phyloP scores from a whole-genome alignment of 139 green algal species.

The Auxenochlorella protothecoides region DNA sequence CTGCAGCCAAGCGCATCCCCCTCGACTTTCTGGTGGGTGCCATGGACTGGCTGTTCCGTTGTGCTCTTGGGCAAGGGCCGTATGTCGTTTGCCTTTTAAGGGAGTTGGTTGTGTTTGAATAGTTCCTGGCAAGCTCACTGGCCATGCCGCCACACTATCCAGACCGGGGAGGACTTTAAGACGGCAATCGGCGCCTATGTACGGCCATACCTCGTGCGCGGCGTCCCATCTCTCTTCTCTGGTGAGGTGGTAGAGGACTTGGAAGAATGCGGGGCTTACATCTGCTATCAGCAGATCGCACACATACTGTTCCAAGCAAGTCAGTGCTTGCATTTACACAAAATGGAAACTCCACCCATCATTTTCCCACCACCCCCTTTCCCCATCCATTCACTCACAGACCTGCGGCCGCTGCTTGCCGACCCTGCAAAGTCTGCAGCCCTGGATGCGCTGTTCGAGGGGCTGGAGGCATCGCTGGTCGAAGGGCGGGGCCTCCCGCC shows the following conservation, averaged over 20 bases:
- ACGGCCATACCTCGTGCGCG: constrained; percentile 56
- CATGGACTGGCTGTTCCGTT: too few relatives aligned
- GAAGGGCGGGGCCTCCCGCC: constrained; percentile 10
- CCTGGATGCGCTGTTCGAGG: constrained; percentile 26
- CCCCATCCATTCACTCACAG: constrained; percentile 8
- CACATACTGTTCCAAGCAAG: too few relatives aligned
- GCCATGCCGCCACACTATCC: neutral
- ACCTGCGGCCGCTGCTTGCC: constrained; percentile 75
- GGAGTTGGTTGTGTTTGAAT: too few relatives aligned
- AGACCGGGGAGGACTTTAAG: constrained; percentile 50
- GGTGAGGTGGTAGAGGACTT: neutral
- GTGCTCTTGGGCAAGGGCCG: too few relatives aligned
- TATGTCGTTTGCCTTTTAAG: too few relatives aligned
- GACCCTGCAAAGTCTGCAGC: constrained; percentile 17
- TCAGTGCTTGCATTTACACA: too few relatives aligned
- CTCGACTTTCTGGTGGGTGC: too few relatives aligned
- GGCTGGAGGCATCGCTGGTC: constrained; percentile 11
- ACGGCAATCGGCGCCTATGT: constrained; percentile 59
- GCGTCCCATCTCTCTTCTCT: constrained; percentile 91
- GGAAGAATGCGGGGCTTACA: too few relatives aligned
- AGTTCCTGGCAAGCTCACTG: too few relatives aligned
- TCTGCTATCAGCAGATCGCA: too few relatives aligned
- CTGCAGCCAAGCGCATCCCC: too few relatives aligned
- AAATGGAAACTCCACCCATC: too few relatives aligned
- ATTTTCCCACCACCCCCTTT: neutral